phyloP scores from a whole-genome alignment of 306 rosid species.

The Mimosa pudica region DNA sequence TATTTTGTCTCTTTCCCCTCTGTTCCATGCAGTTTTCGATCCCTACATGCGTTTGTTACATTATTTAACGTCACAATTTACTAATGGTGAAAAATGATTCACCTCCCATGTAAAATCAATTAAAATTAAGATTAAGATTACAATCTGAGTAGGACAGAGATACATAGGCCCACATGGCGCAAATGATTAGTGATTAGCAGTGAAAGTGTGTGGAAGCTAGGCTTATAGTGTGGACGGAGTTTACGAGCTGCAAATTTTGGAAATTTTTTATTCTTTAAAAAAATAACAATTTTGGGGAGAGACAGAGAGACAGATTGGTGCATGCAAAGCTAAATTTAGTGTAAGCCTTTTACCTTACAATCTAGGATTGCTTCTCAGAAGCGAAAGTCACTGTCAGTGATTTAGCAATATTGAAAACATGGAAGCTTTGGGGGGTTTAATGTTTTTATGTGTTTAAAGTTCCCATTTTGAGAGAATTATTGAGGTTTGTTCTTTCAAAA shows the following conservation, averaged over 20 bases:
- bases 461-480: constrained; percentile 36
- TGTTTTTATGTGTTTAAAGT: constrained; percentile 14
- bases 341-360: constrained; percentile 18
- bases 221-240: constrained; percentile 11
- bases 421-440: constrained; percentile 4
- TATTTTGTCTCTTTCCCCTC: constrained; percentile 12
- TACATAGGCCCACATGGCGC: constrained; percentile 1
- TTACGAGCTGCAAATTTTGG: constrained; percentile 15
- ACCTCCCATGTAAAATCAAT: not conserved
- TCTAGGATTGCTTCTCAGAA: constrained; percentile 15
- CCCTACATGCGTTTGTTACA: not conserved
- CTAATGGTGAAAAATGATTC: not conserved
- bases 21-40: constrained; percentile 8
- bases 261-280: not conserved
- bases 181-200: constrained; percentile 35
- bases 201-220: constrained; percentile 19
- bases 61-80: not conserved
- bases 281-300: not conserved
- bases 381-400: constrained; percentile 35
- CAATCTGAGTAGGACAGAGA: constrained; percentile 6
- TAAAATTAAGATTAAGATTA: not conserved
- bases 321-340: constrained; percentile 38
- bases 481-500: constrained; percentile 12
- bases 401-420: constrained; percentile 30
- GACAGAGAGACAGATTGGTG: constrained; percentile 26